phyloP scores from a whole-genome alignment of 257 asterid genomes.

The Forsythia viridissima region DNA sequence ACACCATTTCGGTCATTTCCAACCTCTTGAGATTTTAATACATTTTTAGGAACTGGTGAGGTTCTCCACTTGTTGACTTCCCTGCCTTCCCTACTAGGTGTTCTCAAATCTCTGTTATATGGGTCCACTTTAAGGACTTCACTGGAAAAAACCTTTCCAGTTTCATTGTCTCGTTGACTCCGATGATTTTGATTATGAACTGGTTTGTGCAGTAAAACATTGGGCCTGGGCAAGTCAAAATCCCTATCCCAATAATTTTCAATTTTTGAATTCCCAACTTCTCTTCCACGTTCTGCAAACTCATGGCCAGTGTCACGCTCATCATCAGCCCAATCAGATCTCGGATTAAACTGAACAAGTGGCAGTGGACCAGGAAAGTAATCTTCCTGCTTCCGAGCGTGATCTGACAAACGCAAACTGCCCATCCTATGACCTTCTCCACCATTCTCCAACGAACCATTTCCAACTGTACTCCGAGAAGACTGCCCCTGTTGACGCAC shows the following conservation, averaged over 20 bases:
- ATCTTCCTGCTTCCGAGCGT: slow-evolving; percentile 52
- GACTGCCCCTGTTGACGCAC: slow-evolving; percentile 48
- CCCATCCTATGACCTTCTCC: slow-evolving; percentile 40
- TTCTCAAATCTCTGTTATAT: slow-evolving; percentile 49
- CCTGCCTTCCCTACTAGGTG: slow-evolving; percentile 56
- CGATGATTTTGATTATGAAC: slow-evolving; percentile 49
- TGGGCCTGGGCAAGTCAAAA: slow-evolving; percentile 73
- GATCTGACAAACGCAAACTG: slow-evolving; percentile 35
- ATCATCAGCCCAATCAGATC: slow-evolving; percentile 99
- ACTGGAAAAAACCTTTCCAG: slow-evolving; percentile 55
- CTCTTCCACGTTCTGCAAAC: slow-evolving; percentile 66
- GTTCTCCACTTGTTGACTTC: slow-evolving; percentile 66
- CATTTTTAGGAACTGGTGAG: slow-evolving; percentile 46
- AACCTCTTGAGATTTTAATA: slow-evolving; percentile 36
- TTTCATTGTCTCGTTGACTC: slow-evolving; percentile 62
- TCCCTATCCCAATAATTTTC: slow-evolving; percentile 80
- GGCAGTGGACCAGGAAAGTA: slow-evolving; percentile 74
- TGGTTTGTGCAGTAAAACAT: slow-evolving; percentile 62
- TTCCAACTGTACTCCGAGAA: slow-evolving; percentile 36
- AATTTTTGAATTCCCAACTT: slow-evolving; percentile 53
- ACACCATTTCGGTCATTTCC: slow-evolving; percentile 37
- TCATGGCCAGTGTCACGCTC: slow-evolving; percentile 95
- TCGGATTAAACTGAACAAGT: slow-evolving; percentile 71
- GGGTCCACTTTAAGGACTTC: slow-evolving; percentile 58
- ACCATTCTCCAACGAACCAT: slow-evolving; percentile 44